Evolutionary conservation across 1,284 basidiomycete genomes (phyloP), one percentile per base, ranked within the genome.

Genomic region (Leccinum fuscescens): DNA sequence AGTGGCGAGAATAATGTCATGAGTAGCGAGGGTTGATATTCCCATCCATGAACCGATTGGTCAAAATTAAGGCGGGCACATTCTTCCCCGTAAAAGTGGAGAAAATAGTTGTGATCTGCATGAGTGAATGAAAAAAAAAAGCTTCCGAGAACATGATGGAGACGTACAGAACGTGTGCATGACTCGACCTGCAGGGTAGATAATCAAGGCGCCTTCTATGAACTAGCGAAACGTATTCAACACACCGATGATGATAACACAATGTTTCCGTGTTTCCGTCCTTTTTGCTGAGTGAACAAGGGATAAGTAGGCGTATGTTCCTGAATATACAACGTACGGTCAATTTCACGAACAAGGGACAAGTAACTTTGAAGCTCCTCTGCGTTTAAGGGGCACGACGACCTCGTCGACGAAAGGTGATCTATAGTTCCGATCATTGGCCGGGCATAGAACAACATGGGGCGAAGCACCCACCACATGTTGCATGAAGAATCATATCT

Each of bases 31-130:
- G 74, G 70, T n/a, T 61, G 63, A 56, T 65, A 64, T 56, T 29
- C 61, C 65, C 57, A 74, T 64, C 64, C 76, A 65, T 75, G 66
- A 2, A 84, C 69, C 1, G 78, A 78, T 62, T 81, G 77, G 54
- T 80, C 72, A 6, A 76, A 74, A 42, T 76, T 70, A 4, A 85
- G 74, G 0, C 86, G 82, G 0, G 81, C 82, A 33, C 77, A 77
- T 70, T 77, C 71, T 66, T 85, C 79, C 1, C 85, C 86, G 24
- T 84, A 68, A 62, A 79, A 81, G 62, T 87, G 77, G 4, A 81
- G 29, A 64, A 82, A 85, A 33, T 76, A 76, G 42, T 80, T 74
- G n/a, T 73, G 69, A 46, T 67, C 72, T 73, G 48, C n/a, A 17
- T 42, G 4, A 42, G 55, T 67, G 48, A 65, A 22, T 11, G n/a